A percentile compares a stretch with the other conserved stretches of the same genome.
Evolutionary conservation across 345 rosid genomes (phyloP).

Genomic region (Salix brachista): DNA sequence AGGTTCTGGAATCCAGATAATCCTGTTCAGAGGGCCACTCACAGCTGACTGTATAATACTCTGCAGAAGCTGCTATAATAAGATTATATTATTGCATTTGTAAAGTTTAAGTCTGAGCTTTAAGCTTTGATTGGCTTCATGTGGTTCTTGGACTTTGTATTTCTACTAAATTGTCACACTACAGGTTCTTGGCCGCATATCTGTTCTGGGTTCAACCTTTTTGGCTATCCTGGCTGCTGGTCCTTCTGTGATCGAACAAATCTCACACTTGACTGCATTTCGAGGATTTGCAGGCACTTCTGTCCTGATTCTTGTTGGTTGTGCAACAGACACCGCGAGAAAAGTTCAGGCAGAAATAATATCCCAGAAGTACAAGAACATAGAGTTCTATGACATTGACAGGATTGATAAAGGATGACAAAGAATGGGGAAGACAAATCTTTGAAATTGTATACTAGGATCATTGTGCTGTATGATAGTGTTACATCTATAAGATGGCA

Average conservation of each 20-base stretch:
- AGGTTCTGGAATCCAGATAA: neutral
- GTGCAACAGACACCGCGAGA: constrained; percentile 96
- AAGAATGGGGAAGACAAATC: neutral
- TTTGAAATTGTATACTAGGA: neutral
- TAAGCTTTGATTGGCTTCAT: neutral
- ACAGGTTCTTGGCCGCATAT: constrained; percentile 92
- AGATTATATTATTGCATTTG: neutral
- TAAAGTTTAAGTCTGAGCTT: neutral
- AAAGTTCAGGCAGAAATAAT: constrained; percentile 95
- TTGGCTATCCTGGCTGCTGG: constrained; percentile 95
- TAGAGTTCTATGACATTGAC: constrained; percentile 80
- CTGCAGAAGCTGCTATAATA: neutral
- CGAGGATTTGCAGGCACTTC: constrained; percentile 98
- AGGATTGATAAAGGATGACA: constrained; percentile 23
- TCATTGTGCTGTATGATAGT: neutral
- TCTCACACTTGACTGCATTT: constrained; percentile 90
- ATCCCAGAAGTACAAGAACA: constrained; percentile 91
- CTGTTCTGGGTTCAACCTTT: constrained; percentile 84
- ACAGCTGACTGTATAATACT: neutral
- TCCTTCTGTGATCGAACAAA: constrained; percentile 83
- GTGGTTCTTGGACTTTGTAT: neutral
- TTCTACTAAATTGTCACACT: neutral
- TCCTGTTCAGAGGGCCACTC: neutral
- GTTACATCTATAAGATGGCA: neutral
- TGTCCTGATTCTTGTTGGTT: constrained; percentile 96